Base-by-base conservation (phyloP, 2,329 filamentous ascomycete genomes). In the Graphilbum fragrans region DNA sequence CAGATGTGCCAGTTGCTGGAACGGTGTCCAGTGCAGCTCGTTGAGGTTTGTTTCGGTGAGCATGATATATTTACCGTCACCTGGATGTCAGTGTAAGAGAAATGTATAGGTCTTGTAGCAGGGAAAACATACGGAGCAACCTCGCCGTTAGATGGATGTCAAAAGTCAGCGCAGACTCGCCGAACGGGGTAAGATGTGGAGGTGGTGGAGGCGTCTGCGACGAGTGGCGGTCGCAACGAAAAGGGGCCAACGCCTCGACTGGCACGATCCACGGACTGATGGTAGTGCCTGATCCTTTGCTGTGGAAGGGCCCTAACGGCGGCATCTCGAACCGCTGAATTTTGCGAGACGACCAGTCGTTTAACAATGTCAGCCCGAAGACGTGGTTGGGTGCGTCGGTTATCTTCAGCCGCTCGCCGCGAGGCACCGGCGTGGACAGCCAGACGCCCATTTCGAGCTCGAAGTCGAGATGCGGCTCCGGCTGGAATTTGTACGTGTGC, bases 291-390 rank as follows among this genome's bases (percentile, higher is more conserved):
- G 36, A 25, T 6, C 36, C 36, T 20, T 38, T 38, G 20, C 12
- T n/a, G 36, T 38, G 36, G 22, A 38, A 38, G 7, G 36, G 36
- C 8, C 36, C 36, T 6, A 38, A 17, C 2, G 36, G 36, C 20
- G 21, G 36, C 36, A 38, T 38, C 17, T 38, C 36, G 22, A 38
- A 38, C 21, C 12, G 17, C 22, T 38, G 36, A 25, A 38, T 25
- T 6, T 23, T 18, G n/a, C 36, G 20, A 8, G 36, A 7, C 16
- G 36, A 38, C 36, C 36, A 38, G 36, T 38, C 36, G 17, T 38
- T 38, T 12, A 38, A 22, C 7, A 38, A 22, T 5, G 23, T 29
- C 11, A 38, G 17, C 7, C 36, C 36, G 17, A 38, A 38, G 4
- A 38, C 27, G 36, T 38, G 36, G 4, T 4, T n/a, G 7, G 20